Conservation (phyloP, 1,284 basidiomycete genomes). For the Leccinum variabile region DNA sequence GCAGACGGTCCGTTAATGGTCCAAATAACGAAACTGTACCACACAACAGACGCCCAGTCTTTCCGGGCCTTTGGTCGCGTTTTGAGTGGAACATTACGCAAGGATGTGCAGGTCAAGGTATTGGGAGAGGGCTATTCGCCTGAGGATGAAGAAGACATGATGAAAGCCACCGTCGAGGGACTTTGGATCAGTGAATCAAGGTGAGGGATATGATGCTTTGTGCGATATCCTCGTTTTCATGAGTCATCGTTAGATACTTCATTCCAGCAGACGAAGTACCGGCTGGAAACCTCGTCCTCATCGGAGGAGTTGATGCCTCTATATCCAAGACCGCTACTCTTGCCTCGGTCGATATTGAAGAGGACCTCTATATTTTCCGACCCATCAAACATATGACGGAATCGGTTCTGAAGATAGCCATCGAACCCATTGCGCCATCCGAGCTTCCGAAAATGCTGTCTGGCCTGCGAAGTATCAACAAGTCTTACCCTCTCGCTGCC, state of each 20-base stretch:
- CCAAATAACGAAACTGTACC: conserved; percentile 92
- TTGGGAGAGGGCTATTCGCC: conserved; percentile 96
- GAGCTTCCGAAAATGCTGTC: conserved; percentile 99
- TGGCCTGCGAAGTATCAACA: conserved; percentile 95
- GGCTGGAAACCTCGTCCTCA: conserved; percentile 90
- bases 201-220: conserved; percentile 43
- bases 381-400: conserved; percentile 96
- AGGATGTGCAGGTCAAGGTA: conserved; percentile 90
- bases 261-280: conserved; percentile 86
- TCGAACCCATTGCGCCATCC: conserved; percentile 96
- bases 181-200: conserved; percentile 91
- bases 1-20: conserved; percentile 88
- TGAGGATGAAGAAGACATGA: conserved; percentile 99
- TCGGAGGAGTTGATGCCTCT: conserved; percentile 91
- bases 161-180: conserved; percentile 80
- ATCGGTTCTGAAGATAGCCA: conserved; percentile 97
- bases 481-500: conserved; percentile 90
- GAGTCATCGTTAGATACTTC: conserved; percentile 65
- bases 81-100: conserved; percentile 87
- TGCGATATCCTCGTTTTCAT: conserved; percentile 15
- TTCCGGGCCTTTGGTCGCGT: conserved; percentile 97
- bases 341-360: conserved; percentile 69
- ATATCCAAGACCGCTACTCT: conserved; percentile 96
- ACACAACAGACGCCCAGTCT: conserved; percentile 92
- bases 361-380: conserved; percentile 91